Conservation (phyloP, 345 rosid genomes). For the Eucalyptus grandis region DNA sequence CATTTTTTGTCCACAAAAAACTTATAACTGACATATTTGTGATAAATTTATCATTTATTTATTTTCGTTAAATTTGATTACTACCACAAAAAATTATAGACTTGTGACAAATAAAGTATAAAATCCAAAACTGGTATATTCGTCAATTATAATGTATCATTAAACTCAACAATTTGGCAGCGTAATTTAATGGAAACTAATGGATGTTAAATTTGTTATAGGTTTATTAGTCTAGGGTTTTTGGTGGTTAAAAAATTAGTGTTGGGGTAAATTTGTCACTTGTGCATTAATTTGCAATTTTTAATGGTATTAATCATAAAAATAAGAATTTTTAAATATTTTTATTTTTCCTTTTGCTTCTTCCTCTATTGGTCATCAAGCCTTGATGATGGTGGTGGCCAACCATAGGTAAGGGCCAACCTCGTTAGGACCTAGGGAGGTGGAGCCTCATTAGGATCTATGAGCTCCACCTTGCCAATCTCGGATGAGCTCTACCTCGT, state of each 20-base stretch:
- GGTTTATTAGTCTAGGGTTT: rapidly evolving
- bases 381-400: rapidly evolving
- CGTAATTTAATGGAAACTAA: rapidly evolving
- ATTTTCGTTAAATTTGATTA: too few relatives aligned
- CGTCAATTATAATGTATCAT: too few relatives aligned
- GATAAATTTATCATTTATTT: too few relatives aligned
- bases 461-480: not conserved
- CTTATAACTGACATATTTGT: not conserved
- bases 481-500: too few relatives aligned
- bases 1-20: not conserved
- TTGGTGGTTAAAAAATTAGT: too few relatives aligned
- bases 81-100: too few relatives aligned
- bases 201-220: too few relatives aligned
- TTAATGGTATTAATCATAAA: too few relatives aligned
- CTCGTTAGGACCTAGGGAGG: not conserved
- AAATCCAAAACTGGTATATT: not conserved
- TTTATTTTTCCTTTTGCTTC: not conserved
- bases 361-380: not conserved
- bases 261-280: too few relatives aligned
- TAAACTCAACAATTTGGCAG: not conserved
- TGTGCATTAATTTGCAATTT: too few relatives aligned
- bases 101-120: not conserved
- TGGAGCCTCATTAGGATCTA: not conserved
- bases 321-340: too few relatives aligned
- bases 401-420: not conserved